These are phyloP conservation scores for Neopestalotiopsis sp. DNA, from an alignment of 2,329 filamentous ascomycete genomes.

Conservation along the genomic window DNA sequence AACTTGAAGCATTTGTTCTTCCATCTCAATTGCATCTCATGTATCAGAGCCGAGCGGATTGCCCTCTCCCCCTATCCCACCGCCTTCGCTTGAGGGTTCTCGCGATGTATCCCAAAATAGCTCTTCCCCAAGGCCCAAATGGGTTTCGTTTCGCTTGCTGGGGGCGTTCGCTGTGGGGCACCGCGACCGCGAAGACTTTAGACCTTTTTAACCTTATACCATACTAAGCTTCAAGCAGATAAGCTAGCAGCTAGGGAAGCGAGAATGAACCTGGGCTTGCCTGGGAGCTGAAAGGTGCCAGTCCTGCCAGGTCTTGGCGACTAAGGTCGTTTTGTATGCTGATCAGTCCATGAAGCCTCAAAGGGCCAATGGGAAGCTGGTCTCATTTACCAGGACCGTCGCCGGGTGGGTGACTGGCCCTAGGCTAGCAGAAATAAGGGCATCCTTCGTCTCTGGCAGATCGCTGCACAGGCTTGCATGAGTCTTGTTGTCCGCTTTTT, in stretches of 20 bases:
- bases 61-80: not conserved
- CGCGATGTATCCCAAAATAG: not conserved
- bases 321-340: not conserved
- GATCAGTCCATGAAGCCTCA: not conserved
- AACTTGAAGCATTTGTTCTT: too few relatives aligned
- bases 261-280: too few relatives aligned
- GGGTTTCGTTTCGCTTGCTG: not conserved
- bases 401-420: not conserved
- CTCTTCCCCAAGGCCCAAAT: not conserved
- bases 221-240: not conserved
- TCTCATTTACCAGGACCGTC: not conserved
- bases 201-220: slow-evolving; percentile 7
- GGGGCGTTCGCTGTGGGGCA: not conserved
- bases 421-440: slow-evolving; percentile 3
- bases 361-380: not conserved
- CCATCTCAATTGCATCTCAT: too few relatives aligned
- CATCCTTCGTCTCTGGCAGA: not conserved
- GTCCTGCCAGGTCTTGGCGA: slow-evolving; percentile 8
- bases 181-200: not conserved
- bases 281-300: not conserved
- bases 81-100: not conserved
- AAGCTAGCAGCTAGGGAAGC: not conserved
- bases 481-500: too few relatives aligned
- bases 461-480: not conserved
- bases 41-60: too few relatives aligned